Percentiles rank a stretch among this genome's conserved stretches.
Evolutionary conservation across 1,284 basidiomycete genomes (phyloP).

Genomic region (Hemileia vastatrix): DNA sequence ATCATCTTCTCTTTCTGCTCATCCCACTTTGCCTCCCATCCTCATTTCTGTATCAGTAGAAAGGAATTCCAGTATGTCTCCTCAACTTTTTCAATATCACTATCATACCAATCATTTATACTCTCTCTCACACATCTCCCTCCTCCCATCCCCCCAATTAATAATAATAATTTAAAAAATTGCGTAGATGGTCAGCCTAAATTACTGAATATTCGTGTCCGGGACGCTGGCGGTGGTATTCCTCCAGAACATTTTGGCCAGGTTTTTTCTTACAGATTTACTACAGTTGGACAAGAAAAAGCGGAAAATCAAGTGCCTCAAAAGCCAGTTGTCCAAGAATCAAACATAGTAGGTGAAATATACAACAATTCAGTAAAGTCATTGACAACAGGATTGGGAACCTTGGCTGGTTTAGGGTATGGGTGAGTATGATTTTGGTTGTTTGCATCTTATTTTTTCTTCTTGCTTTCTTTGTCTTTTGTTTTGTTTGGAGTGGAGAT

Average conservation of each 20-base stretch:
- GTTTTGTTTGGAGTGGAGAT: background rate
- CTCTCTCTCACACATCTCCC: background rate
- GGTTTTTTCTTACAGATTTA: constrained; percentile 17
- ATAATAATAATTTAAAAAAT: background rate
- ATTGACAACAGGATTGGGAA: constrained; percentile 11
- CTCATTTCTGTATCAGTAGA: constrained; percentile 7
- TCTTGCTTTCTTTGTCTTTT: background rate
- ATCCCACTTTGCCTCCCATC: constrained; percentile 10
- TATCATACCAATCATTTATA: too few relatives aligned
- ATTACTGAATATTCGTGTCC: constrained; percentile 12
- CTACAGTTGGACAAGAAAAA: constrained; percentile 5
- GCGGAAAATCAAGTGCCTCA: background rate
- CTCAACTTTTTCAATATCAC: too few relatives aligned
- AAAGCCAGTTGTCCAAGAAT: background rate
- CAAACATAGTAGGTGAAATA: background rate
- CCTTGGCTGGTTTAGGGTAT: constrained; percentile 17
- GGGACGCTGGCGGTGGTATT: constrained; percentile 20
- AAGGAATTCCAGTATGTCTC: too few relatives aligned
- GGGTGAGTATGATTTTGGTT: constrained; percentile 2
- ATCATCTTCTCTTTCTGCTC: background rate
- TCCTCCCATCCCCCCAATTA: background rate
- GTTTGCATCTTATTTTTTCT: background rate
- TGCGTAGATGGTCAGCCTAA: background rate
- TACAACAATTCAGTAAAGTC: too few relatives aligned
- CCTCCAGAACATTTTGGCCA: background rate